Base-by-base conservation (phyloP, 2,329 filamentous ascomycete genomes). In the Penicillium sp. region DNA sequence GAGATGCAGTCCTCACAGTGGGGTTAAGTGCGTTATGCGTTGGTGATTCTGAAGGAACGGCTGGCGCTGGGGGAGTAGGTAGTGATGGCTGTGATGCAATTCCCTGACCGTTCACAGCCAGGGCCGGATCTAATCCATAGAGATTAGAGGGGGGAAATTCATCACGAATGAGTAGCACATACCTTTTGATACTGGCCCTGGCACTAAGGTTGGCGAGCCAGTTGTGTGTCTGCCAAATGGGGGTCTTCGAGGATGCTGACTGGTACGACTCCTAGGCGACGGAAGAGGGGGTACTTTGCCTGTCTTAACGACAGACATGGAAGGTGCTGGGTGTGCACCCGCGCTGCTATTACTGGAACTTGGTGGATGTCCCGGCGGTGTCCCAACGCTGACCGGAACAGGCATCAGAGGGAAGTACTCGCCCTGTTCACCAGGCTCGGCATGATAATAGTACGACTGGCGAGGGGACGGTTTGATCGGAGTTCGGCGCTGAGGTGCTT, bases 381-480 rank as follows among this genome's bases (percentile, higher is more conserved):
- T 72, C 12, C 66, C 64, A 16, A 63, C 64, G 24, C 63, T 73
- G 40, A 70, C 63, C 30, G 75, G 73, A 23, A 73, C 76, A 51
- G 83, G 74, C 81, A 85, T 87, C 21, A 87, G 87, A 30, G 90
- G 89, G 65, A 96, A 96, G 71, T 96, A 96, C 65, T 94, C 91
- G 24, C 86, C 87, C 57, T 79, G 81, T 69, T 93, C 89, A 3
- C 82, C 78, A 9, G 88, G 88, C 26, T 91, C 87, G 59, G 78
- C 77, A 47, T 79, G 74, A 40, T 77, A 71, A 43, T 81, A 73
- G 63, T 77, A 79, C 2, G 66, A 60, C 56, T 72, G 71, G 58
- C 86, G 81, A 2, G 92, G 92, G 9, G 91, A 96, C 11, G 89
- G 86, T 63, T 87, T 88, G 3, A 59, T 47, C 1, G 92, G 91